Conservation (phyloP, 148 eudicot genomes). For the Fagopyrum tataricum region DNA sequence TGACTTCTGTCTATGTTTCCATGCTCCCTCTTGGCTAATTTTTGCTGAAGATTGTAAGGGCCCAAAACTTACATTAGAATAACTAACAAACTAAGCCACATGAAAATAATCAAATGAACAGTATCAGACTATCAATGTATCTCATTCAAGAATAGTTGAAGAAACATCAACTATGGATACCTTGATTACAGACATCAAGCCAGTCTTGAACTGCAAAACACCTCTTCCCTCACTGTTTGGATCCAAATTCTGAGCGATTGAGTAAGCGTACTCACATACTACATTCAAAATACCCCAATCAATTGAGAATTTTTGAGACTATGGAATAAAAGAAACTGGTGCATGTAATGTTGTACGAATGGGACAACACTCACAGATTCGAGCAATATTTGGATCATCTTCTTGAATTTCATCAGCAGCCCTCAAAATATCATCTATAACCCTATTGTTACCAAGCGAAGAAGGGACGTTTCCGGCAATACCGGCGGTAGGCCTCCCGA, state of each 20-base stretch:
- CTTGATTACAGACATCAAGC: constrained; percentile 98
- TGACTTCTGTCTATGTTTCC: constrained; percentile 90
- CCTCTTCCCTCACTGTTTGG: constrained; percentile 99
- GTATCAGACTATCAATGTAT: background rate
- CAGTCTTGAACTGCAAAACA: constrained; percentile 96
- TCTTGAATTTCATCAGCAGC: constrained; percentile 97
- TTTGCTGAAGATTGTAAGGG: constrained; percentile 56
- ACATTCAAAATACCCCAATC: constrained; percentile 19
- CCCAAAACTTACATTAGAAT: background rate
- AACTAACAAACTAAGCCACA: background rate
- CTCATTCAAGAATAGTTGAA: background rate
- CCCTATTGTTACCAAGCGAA: constrained; percentile 65
- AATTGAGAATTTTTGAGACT: background rate
- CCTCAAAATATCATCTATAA: constrained; percentile 84
- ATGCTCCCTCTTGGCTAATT: constrained; percentile 88
- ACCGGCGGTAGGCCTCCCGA: constrained; percentile 63
- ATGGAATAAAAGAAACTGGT: background rate
- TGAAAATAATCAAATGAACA: constrained; percentile 1
- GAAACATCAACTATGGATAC: constrained; percentile 25
- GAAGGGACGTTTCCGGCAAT: constrained; percentile 93
- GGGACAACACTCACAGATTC: constrained; percentile 54
- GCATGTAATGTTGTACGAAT: background rate
- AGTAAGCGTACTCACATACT: constrained; percentile 96
- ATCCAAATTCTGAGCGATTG: constrained; percentile 91
- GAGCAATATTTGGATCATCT: constrained; percentile 78